Conservation (phyloP, 371 early-diverging fungal genomes). For the Paraphysoderma sedebokerense region DNA sequence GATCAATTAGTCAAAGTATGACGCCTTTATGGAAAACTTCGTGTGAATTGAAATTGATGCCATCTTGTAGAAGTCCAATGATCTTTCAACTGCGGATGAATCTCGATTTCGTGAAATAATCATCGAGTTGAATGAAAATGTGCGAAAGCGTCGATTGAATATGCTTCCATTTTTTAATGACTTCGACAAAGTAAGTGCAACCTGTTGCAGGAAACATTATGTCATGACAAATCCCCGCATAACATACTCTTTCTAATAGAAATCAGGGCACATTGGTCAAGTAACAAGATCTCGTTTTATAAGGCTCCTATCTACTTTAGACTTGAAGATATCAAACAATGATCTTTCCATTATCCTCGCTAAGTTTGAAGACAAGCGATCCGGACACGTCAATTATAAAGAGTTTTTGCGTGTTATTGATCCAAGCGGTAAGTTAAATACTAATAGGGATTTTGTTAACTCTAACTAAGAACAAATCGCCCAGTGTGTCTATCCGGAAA, state of each 20-base stretch:
- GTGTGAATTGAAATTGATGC: no score
- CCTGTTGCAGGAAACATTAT: neutral
- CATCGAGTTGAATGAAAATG: constrained; percentile 1
- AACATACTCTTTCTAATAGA: constrained; percentile 4
- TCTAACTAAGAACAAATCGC: no score
- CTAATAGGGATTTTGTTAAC: no score
- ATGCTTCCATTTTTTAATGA: constrained; percentile 28
- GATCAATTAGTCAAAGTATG: constrained; percentile 15
- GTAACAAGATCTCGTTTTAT: constrained; percentile 23
- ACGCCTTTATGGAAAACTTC: no score
- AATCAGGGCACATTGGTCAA: constrained; percentile 16
- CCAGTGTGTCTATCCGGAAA: no score
- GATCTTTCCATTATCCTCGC: constrained; percentile 11
- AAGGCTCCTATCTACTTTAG: constrained; percentile 6
- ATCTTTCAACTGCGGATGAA: constrained; percentile 18
- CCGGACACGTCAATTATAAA: neutral
- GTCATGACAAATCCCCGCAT: neutral
- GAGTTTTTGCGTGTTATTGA: neutral
- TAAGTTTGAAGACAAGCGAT: neutral
- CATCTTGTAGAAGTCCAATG: constrained; percentile 12
- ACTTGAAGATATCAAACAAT: constrained; percentile 15
- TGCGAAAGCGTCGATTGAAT: constrained; percentile 16
- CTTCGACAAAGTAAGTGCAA: constrained; percentile 20
- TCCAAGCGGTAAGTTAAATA: neutral
- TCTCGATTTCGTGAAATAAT: neutral